Base-by-base conservation (phyloP, 179 eudicot genomes). In the Nepenthes alata region DNA sequence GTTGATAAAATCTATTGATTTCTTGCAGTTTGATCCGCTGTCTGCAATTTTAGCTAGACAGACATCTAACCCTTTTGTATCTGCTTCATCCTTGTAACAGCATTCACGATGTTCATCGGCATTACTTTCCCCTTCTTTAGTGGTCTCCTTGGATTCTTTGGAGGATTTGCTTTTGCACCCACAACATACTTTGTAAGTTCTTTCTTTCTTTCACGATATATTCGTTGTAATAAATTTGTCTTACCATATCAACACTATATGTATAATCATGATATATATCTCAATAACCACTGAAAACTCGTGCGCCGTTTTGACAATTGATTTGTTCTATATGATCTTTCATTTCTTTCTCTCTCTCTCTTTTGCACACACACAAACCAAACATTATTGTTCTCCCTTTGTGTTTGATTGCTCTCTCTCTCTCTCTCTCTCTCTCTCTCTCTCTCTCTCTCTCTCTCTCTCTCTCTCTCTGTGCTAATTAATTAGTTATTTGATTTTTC, bases 71-170 rank as follows among this genome's bases (percentile, higher is more conserved):
- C 25, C 25, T 25, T 25, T 25, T 25, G 25, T 25, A 25, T 25
- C 25, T 25, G 25, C 25, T 25, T 25, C 25, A 25, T 25, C 25
- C 25, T 25, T 25, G 25, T 25, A 25, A 25, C 55, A 52, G 55
- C 55, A n/a, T 52, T 52, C 2, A 52, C 55, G 2, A 52, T 52
- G 55, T 52, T 52, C 16, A 16, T 52, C 6, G 55, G 14, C 13
- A 52, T 52, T 12, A 52, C 55, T 52, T 12, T 52, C 14, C 55
- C 55, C 55, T 52, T 52, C 55, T 52, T 52, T n/a, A 25, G 55
- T 12, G 55, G 55, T 52, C 55, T 52, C 55, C 55, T 52, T n/a
- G 55, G 55, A 13, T 52, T 52, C 55, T 52, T 52, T 52, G 55
- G 55, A 12, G 55, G 55, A 52, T 52, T 52, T 12, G 55, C 55